phyloP scores from a whole-genome alignment of 371 early-diverging fungal genomes.

The Apophysomyces ossiformis region DNA sequence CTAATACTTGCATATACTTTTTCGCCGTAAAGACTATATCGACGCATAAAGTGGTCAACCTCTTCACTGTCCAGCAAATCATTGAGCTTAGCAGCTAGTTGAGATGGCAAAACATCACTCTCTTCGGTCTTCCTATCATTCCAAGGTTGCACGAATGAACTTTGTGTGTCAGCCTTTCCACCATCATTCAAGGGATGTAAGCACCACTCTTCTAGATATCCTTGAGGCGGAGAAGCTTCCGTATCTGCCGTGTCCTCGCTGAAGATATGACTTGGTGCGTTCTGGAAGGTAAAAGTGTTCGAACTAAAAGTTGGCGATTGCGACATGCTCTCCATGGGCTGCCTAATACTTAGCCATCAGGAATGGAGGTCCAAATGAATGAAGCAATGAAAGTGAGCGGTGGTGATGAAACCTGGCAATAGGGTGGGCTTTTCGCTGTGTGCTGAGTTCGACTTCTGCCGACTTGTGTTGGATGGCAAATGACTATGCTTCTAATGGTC shows the following conservation, averaged over 20 bases:
- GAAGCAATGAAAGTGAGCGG: neutral
- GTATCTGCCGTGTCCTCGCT: neutral
- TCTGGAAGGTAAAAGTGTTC: neutral
- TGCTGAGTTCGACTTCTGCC: neutral
- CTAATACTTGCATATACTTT: conserved; percentile 24
- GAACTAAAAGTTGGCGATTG: neutral
- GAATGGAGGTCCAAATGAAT: neutral
- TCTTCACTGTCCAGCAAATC: conserved; percentile 25
- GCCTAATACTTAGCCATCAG: neutral
- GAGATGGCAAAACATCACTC: conserved; percentile 1
- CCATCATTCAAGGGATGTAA: neutral
- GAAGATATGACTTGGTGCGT: neutral
- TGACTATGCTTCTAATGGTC: no score
- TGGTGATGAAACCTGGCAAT: neutral
- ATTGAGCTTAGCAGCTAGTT: conserved; percentile 27
- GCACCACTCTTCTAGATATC: neutral
- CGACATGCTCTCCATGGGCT: neutral
- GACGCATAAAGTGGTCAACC: conserved; percentile 17
- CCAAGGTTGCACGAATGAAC: neutral
- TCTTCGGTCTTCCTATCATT: neutral
- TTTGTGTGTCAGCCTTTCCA: neutral
- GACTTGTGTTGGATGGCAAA: neutral
- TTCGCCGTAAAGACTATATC: conserved; percentile 37
- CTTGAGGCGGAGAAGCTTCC: neutral
- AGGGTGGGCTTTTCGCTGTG: neutral